Evolutionary conservation across 2,329 filamentous ascomycete genomes (phyloP).

Genomic region (Colletotrichum paranaense): DNA sequence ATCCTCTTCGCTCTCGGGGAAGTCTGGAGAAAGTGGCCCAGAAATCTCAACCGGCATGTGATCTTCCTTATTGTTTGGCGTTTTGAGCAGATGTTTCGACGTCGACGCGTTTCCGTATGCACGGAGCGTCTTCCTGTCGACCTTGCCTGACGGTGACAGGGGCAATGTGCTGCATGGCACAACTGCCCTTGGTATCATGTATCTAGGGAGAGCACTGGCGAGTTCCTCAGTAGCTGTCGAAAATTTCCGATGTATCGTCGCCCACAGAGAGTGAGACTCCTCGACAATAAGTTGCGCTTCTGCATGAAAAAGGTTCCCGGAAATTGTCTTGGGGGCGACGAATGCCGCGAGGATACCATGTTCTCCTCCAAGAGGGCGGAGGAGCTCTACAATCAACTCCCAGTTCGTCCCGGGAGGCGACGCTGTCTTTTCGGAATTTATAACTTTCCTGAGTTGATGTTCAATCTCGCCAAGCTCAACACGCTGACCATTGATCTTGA

Average conservation of each 20-base stretch:
- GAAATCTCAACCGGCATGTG: background rate
- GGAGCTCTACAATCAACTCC: conserved; percentile 22
- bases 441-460: conserved; percentile 24
- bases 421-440: background rate
- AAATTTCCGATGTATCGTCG: background rate
- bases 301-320: too few species aligned
- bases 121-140: conserved; percentile 18
- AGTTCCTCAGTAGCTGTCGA: background rate
- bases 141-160: conserved; percentile 18
- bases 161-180: conserved; percentile 4
- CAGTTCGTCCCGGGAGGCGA: background rate
- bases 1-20: background rate
- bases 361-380: background rate
- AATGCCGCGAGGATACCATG: conserved; percentile 1
- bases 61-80: background rate
- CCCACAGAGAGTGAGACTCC: background rate
- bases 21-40: background rate
- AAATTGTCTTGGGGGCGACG: background rate
- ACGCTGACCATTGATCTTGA: conserved; percentile 37
- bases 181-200: conserved; percentile 30
- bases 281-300: background rate
- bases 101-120: background rate
- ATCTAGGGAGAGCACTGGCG: background rate
- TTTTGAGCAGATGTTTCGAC: background rate
- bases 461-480: conserved; percentile 38